Percentiles rank a stretch among this genome's conserved stretches.
Conservation (phyloP, 331 rosid genomes). For the Saraca asoca region DNA sequence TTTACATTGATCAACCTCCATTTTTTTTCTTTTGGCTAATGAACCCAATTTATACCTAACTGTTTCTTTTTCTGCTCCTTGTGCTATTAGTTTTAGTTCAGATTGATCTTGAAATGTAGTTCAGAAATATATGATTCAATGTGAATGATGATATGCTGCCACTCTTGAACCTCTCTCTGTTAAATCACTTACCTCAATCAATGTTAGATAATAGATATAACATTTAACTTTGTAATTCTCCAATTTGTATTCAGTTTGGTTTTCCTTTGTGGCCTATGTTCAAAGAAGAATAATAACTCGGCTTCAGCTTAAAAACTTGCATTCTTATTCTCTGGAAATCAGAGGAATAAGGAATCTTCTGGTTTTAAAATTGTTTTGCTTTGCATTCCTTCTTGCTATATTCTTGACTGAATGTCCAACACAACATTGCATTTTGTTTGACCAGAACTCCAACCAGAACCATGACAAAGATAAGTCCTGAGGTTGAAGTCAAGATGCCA, state of each 20-base stretch:
- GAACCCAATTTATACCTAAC: background rate
- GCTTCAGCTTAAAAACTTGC: too few species aligned
- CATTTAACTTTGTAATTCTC: too few species aligned
- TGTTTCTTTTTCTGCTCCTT: background rate
- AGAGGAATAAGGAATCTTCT: constrained; percentile 23
- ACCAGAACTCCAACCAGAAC: constrained; percentile 42
- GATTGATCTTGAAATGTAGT: constrained; percentile 14
- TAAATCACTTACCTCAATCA: too few species aligned
- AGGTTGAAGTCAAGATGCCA: constrained; percentile 56
- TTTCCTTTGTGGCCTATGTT: background rate
- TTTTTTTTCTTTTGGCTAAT: too few species aligned
- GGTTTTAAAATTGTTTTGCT: constrained; percentile 16
- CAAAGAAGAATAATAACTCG: background rate
- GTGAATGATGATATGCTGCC: too few species aligned
- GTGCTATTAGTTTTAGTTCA: too few species aligned
- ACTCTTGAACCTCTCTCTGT: too few species aligned
- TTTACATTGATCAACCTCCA: too few species aligned
- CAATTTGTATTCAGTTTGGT: background rate
- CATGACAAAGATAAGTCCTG: constrained; percentile 93
- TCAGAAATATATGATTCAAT: too few species aligned
- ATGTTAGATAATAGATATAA: too few species aligned
- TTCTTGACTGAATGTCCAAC: constrained; percentile 24
- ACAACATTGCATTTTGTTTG: constrained; percentile 28
- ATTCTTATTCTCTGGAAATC: background rate
- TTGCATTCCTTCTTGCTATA: constrained; percentile 16